Base-by-base conservation (phyloP, 108 stramenopile species). In the Poteriospumella lacustris region DNA sequence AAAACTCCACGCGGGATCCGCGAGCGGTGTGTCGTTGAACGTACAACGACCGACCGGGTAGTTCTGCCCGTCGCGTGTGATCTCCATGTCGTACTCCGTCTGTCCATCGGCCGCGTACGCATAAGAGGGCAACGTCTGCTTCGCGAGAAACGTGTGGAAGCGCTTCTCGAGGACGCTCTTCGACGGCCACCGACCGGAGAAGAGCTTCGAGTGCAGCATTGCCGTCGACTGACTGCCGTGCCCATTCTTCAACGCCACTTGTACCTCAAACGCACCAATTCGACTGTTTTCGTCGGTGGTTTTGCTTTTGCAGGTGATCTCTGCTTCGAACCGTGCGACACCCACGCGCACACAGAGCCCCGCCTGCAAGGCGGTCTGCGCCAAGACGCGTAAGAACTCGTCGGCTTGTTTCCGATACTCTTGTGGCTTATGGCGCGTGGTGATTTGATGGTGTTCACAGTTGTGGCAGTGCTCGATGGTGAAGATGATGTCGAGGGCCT, bases 381-480 rank as follows among this genome's bases (percentile, higher is more conserved):
- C 70, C 9, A 73, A 15, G 9, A 12, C 9, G 9, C 42, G 38
- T 73, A 73, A 24, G 9, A 73, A 12, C 9, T 42, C 5, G 36
- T 73, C 70, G 5, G 70, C 36, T 9, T 12, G 12, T 12, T 44
- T 3, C 15, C 5, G 31, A 73, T 73, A 73, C 41, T 73, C 70
- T 26, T 3, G 26, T 3, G 70, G 43, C 12, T 73, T 38, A 38
- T 73, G 70, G 5, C 70, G 5, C 3, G 24, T 3, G 12, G 70
- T 42, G 9, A 42, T 38, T 9, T 19, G 38, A 31, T 73, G 70
- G 5, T 5, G 12, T 34, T 5, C 70, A 42, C 70, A 73, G 24
- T 42, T 38, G 31, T 73, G 70, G 47, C 70, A 73, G 41, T 73
- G 41, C 70, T 73, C 70, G 19, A 73, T 24, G 44, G 70, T 33